A percentile compares a stretch with the other conserved stretches of the same genome.
Evolutionary conservation across 2,329 filamentous ascomycete genomes (phyloP).

Genomic region (Dendryphion nanum): DNA sequence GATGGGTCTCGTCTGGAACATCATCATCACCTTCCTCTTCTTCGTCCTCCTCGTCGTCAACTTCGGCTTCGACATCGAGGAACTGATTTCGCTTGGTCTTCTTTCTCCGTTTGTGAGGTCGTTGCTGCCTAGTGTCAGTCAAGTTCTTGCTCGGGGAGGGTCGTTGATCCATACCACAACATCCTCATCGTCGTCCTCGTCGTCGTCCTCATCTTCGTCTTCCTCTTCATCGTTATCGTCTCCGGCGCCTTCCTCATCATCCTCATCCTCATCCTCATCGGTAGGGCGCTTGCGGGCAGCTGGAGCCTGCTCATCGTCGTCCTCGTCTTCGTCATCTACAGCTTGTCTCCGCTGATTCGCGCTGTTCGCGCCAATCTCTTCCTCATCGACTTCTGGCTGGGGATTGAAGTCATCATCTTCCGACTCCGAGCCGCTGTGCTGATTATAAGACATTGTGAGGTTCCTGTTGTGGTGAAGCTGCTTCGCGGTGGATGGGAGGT

Average conservation of each 20-base stretch:
- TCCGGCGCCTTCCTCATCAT: conserved; percentile 51
- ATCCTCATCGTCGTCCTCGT: conserved; percentile 54
- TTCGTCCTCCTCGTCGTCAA: conserved; percentile 83
- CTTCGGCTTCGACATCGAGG: conserved; percentile 97
- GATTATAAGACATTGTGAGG: conserved; percentile 29
- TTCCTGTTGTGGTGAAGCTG: conserved; percentile 6
- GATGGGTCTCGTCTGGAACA: conserved; percentile 86
- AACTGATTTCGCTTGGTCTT: conserved; percentile 77
- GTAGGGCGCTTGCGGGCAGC: conserved; percentile 36
- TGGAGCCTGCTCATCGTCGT: conserved; percentile 35
- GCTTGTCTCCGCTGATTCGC: conserved; percentile 24
- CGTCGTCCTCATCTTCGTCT: conserved; percentile 57
- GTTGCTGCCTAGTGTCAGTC: conserved; percentile 48
- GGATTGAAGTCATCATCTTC: conserved; percentile 92
- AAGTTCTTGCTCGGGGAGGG: conserved; percentile 16
- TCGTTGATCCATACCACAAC: conserved; percentile 4
- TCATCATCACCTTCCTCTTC: conserved; percentile 79
- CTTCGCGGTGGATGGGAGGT: too few species aligned
- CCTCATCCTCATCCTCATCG: conserved; percentile 50
- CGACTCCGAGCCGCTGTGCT: conserved; percentile 28
- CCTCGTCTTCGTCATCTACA: conserved; percentile 28
- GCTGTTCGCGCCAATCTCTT: conserved; percentile 31
- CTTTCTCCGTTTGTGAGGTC: conserved; percentile 77
- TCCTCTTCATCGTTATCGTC: conserved; percentile 58
- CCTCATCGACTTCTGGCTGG: conserved; percentile 68